Evolutionary conservation across 768 basidiomycete species (phyloP), one percentile per base, ranked within the genome.

Genomic region (Trametes sanguinea): DNA sequence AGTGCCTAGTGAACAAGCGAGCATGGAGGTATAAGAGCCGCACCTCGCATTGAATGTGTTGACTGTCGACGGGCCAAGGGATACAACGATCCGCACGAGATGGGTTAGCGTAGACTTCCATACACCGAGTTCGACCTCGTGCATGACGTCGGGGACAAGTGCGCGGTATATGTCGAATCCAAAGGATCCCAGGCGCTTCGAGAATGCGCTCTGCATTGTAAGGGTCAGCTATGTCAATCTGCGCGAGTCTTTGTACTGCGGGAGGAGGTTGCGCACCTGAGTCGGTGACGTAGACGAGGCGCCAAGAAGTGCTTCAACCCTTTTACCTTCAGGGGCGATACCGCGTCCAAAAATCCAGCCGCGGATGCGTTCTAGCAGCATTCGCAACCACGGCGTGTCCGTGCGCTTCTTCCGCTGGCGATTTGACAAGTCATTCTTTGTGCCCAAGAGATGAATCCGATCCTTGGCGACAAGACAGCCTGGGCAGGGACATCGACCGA

Each of bases 401-500:
- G 45, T 40, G 7, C 67, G 65, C 11, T 45, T n/a, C 6, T 51
- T 37, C 42, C 22, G 9, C 10, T 3, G 33, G n/a, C 46, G 46
- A 8, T 6, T 8, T 7, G 16, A 3, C 37, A 53, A 10, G 17
- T 61, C 60, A 3, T 14, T 30, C 2, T 35, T 27, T n/a, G 52
- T 61, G 3, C 79, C 79, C 8, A 81, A 33, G 0, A 55, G 47
- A 37, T 71, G 60, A 2, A 81, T 57, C 0, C 71, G 40, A 0
- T 61, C 48, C 52, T 74, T 76, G 8, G 46, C 35, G 14, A 76
- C 60, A 0, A 74, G 54, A 57, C 80, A 81, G 0, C 71, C 66
- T 0, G 78, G 78, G 61, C 80, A 81, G 2, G 76, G 78, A 48
- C 72, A 79, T 0, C 66, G 13, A 0, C 77, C 81, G n/a, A 75